Percentiles rank a stretch among this genome's conserved stretches.
These are phyloP conservation scores for Sugiyamaella novakii DNA, from an alignment of 1,139 yeast genomes.

Conservation along the genomic window DNA sequence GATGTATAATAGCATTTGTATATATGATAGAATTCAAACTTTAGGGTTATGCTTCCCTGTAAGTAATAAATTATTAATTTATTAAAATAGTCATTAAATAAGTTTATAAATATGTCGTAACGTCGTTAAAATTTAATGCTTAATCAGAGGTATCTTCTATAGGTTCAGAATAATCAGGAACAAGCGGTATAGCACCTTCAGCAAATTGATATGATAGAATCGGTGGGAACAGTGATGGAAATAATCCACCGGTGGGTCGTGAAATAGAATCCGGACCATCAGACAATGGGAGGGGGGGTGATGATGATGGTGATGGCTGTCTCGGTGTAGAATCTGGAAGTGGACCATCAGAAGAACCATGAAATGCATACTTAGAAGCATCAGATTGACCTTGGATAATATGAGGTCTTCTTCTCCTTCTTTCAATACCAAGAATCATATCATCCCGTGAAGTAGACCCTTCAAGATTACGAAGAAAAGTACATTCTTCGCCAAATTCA, in stretches of 20 bases:
- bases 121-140: conserved; percentile 2
- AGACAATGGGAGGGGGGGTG: conserved; percentile 4
- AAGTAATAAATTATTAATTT: too few relatives aligned
- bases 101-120: conserved; percentile 12
- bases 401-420: conserved; percentile 15
- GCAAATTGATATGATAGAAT: conserved; percentile 30
- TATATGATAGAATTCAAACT: too few relatives aligned
- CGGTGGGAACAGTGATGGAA: conserved; percentile 36
- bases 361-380: conserved; percentile 16
- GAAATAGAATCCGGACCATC: conserved; percentile 1
- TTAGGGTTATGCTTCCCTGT: too few relatives aligned
- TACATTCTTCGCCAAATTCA: conserved; percentile 24
- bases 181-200: conserved; percentile 32
- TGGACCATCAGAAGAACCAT: conserved; percentile 1
- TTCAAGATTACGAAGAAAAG: conserved; percentile 21
- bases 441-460: conserved; percentile 16
- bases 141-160: not conserved
- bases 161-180: conserved; percentile 32
- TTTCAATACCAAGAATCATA: conserved; percentile 11
- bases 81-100: conserved; percentile 6
- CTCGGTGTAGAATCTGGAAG: not conserved
- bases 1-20: conserved; percentile 8
- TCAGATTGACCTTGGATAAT: too few relatives aligned
- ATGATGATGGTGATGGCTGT: conserved; percentile 1
- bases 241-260: conserved; percentile 21